Evolutionary conservation across 805 yeast genomes (phyloP).

Genomic region (Zygoascus tannicola): DNA sequence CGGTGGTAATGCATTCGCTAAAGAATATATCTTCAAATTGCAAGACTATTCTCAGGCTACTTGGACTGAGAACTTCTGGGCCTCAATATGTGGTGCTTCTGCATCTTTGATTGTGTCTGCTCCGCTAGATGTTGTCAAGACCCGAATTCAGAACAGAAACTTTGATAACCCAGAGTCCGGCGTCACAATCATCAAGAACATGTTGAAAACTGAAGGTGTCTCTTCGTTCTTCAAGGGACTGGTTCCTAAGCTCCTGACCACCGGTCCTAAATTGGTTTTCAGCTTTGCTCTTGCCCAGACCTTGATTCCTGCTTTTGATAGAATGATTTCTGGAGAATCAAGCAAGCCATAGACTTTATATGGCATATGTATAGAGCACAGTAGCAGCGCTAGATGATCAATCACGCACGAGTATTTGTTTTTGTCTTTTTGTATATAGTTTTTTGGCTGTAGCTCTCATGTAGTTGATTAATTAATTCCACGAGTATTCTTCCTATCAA

Average conservation of each 20-base stretch:
- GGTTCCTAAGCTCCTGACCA: constrained; percentile 90
- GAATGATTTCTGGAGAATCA: constrained; percentile 33
- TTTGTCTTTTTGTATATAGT: too few species aligned
- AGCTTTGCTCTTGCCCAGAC: constrained; percentile 97
- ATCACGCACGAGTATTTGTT: too few species aligned
- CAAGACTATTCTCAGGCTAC: constrained; percentile 84
- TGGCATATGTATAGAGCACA: not conserved
- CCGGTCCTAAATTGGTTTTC: constrained; percentile 96
- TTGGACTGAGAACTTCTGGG: constrained; percentile 88
- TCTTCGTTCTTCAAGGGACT: constrained; percentile 91
- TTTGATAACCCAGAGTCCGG: constrained; percentile 96
- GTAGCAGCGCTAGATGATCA: too few species aligned
- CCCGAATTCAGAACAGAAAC: constrained; percentile 94
- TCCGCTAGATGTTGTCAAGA: constrained; percentile 95
- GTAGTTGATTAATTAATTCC: too few species aligned
- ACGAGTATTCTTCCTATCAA: too few species aligned
- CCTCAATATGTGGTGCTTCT: constrained; percentile 93
- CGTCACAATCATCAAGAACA: constrained; percentile 82
- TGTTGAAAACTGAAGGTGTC: constrained; percentile 84
- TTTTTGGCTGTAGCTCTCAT: too few species aligned
- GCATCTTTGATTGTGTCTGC: constrained; percentile 95
- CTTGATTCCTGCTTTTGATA: constrained; percentile 92
- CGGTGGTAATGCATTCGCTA: constrained; percentile 98
- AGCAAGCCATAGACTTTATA: not conserved
- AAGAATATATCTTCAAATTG: constrained; percentile 85